A percentile compares a stretch with the other conserved stretches of the same genome.
Evolutionary conservation across 2,329 filamentous ascomycete species (phyloP).

Genomic region (Penicillium sp.): DNA sequence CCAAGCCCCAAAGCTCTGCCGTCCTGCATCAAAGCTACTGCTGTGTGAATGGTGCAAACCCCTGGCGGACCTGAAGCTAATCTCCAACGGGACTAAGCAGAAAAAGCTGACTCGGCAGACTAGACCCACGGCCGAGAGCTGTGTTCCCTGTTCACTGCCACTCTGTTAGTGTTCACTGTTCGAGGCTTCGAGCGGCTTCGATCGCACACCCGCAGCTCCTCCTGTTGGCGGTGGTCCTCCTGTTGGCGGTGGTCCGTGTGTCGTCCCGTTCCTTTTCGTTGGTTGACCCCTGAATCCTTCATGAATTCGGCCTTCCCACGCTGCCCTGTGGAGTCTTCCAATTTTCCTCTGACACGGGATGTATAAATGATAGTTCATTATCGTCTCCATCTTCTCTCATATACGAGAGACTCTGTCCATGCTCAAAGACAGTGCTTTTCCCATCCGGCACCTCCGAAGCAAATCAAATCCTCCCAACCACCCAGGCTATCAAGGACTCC

Average conservation of each 20-base stretch:
- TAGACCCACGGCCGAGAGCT: not conserved
- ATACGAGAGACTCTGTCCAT: not conserved
- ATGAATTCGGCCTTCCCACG: not conserved
- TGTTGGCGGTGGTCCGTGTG: not conserved
- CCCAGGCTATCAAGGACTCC: not conserved
- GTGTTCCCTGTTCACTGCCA: not conserved
- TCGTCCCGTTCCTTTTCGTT: not conserved
- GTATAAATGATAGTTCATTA: not conserved
- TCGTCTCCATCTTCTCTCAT: not conserved
- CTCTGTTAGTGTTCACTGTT: no score
- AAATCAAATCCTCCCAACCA: not conserved
- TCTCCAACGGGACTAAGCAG: not conserved
- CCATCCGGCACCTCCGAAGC: not conserved
- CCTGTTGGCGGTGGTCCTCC: not conserved
- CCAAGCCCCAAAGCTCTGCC: not conserved
- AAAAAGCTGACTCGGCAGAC: not conserved
- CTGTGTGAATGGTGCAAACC: slow-evolving; percentile 11
- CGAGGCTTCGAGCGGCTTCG: not conserved
- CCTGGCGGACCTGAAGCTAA: slow-evolving; percentile 6
- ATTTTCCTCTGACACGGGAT: not conserved
- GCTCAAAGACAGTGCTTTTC: not conserved
- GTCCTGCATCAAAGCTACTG: not conserved
- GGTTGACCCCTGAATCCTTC: not conserved
- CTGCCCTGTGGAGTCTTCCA: not conserved
- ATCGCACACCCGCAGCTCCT: not conserved